Evolutionary conservation across 768 basidiomycete species (phyloP).

Genomic region (Imleria badia): DNA sequence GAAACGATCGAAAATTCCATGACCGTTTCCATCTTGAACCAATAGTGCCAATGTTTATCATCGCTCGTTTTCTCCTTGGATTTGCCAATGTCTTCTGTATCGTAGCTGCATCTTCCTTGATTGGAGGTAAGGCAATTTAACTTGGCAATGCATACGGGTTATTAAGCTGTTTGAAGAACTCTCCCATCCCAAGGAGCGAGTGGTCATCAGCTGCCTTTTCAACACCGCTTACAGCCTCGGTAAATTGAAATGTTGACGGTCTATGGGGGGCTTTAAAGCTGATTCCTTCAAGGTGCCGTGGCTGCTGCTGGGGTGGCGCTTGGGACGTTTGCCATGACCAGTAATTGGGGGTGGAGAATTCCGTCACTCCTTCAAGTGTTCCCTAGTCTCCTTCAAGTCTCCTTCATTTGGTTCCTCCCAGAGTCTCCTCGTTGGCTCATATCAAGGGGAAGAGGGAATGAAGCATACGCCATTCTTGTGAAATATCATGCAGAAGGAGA

Average conservation of each 20-base stretch:
- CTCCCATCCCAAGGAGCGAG: slow-evolving; percentile 19
- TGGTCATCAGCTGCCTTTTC: slow-evolving; percentile 9
- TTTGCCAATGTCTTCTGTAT: not conserved
- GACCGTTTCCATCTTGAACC: no score
- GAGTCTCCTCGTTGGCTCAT: slow-evolving; percentile 68
- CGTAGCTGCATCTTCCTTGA: not conserved
- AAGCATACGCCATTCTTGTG: slow-evolving; percentile 46
- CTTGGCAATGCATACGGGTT: not conserved
- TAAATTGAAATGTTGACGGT: not conserved
- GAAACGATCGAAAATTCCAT: no score
- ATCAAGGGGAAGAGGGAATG: slow-evolving; percentile 49
- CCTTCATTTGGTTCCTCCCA: slow-evolving; percentile 56
- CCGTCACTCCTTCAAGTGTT: slow-evolving; percentile 54
- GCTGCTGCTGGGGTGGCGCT: slow-evolving; percentile 54
- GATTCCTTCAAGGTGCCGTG: slow-evolving; percentile 5
- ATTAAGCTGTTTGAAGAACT: slow-evolving; percentile 3
- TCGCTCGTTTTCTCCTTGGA: not conserved
- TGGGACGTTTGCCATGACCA: slow-evolving; percentile 58
- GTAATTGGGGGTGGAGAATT: slow-evolving; percentile 66
- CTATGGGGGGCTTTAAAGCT: not conserved
- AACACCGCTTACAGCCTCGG: slow-evolving; percentile 1
- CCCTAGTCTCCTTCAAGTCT: slow-evolving; percentile 54
- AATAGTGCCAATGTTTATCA: not conserved
- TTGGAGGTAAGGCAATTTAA: no score
- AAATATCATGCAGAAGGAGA: slow-evolving; percentile 54